These are phyloP conservation scores for Lunasporangiospora selenospora DNA, from an alignment of 192 early-diverging fungal species.

Conservation along the genomic window DNA sequence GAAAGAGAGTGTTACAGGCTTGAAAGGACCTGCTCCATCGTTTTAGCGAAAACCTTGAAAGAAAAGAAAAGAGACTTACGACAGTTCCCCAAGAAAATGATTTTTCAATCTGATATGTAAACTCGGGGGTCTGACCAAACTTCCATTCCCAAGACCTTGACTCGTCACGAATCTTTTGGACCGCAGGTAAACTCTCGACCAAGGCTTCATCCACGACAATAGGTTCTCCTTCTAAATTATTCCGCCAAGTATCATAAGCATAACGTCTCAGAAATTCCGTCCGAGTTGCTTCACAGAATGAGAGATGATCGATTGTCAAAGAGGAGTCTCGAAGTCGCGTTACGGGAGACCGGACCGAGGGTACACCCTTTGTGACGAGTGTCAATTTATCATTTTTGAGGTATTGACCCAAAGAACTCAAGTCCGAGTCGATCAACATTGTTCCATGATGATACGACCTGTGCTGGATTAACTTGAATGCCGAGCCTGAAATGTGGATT, in stretches of 20 bases:
- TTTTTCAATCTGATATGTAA: constrained; percentile 63
- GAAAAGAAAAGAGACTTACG: constrained; percentile 41
- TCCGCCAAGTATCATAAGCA: constrained; percentile 31
- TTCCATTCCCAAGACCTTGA: constrained; percentile 88
- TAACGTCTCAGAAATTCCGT: constrained; percentile 74
- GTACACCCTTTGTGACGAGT: constrained; percentile 87
- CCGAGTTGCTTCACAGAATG: constrained; percentile 80
- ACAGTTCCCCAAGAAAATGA: constrained; percentile 63
- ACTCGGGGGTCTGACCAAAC: constrained; percentile 92
- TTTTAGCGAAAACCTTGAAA: not conserved
- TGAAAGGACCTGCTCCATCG: no score
- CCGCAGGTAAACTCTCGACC: constrained; percentile 20
- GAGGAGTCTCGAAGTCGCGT: constrained; percentile 83
- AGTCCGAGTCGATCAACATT: constrained; percentile 94
- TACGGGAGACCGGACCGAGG: constrained; percentile 88
- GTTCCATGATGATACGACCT: constrained; percentile 98
- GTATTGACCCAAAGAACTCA: constrained; percentile 50
- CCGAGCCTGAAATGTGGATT: constrained; percentile 84
- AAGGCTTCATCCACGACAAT: constrained; percentile 20
- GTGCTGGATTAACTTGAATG: constrained; percentile 86
- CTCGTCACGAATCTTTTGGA: constrained; percentile 38
- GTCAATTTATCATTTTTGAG: constrained; percentile 51
- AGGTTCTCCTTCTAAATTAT: constrained; percentile 28
- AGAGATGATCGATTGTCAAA: constrained; percentile 79
- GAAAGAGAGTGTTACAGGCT: no score